Evolutionary conservation across 1,284 basidiomycete genomes (phyloP).

Genomic region (Puccinia coronata): DNA sequence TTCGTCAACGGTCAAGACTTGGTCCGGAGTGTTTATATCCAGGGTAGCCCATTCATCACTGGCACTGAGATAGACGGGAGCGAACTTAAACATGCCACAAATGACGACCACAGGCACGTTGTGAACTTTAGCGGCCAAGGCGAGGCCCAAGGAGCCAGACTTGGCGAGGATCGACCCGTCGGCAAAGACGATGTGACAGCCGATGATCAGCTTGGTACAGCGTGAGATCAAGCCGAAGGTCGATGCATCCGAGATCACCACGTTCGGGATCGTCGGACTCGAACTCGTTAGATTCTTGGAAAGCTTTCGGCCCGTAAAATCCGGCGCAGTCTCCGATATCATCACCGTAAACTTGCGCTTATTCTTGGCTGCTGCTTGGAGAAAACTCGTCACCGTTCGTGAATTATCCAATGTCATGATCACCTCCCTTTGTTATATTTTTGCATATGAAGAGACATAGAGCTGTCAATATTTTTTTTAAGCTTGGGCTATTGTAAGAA

Average conservation of each 20-base stretch:
- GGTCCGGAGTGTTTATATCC: conserved; percentile 40
- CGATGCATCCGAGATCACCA: conserved; percentile 38
- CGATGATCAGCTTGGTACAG: conserved; percentile 49
- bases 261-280: conserved; percentile 29
- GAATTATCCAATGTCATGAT: conserved; percentile 50
- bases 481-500: background rate
- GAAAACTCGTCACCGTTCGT: conserved; percentile 39
- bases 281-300: conserved; percentile 6
- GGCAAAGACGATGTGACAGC: conserved; percentile 48
- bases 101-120: conserved; percentile 40
- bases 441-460: background rate
- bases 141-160: conserved; percentile 36
- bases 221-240: conserved; percentile 43
- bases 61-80: conserved; percentile 20
- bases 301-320: conserved; percentile 32
- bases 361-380: conserved; percentile 42
- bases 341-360: conserved; percentile 44
- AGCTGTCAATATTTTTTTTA: too few species aligned
- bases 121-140: conserved; percentile 34
- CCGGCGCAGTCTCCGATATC: conserved; percentile 41
- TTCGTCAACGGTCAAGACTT: conserved; percentile 21
- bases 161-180: conserved; percentile 48
- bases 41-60: conserved; percentile 35
- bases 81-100: conserved; percentile 47
- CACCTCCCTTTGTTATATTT: conserved; percentile 25